A percentile compares a stretch with the other conserved stretches of the same genome.
These are phyloP conservation scores for Elasticomyces elasticus DNA, from an alignment of 495 filamentous ascomycete species.

Conservation along the genomic window DNA sequence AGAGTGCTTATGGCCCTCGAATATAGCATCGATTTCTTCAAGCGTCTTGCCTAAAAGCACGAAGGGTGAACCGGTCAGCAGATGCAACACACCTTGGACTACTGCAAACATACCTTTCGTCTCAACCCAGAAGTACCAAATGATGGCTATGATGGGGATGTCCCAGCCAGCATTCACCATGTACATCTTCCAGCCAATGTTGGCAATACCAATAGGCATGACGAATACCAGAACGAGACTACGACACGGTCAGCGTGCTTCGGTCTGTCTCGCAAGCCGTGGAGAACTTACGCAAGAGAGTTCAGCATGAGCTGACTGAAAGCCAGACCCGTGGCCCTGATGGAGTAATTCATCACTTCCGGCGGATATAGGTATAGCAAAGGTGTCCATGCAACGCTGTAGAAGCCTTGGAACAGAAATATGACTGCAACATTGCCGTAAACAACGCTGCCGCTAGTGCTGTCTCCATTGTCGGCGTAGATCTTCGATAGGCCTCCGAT, in stretches of 20 bases:
- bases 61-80: no score
- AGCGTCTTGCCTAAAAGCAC: slow-evolving; percentile 6
- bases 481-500: slow-evolving; percentile 42
- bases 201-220: slow-evolving; percentile 38
- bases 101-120: no score
- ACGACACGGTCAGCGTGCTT: slow-evolving; percentile 1
- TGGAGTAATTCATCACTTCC: slow-evolving; percentile 32
- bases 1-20: slow-evolving; percentile 38
- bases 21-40: slow-evolving; percentile 22
- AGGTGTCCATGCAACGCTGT: slow-evolving; percentile 35
- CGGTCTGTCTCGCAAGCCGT: background rate
- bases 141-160: slow-evolving; percentile 21
- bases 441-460: slow-evolving; percentile 29
- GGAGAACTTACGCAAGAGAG: slow-evolving; percentile 34
- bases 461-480: slow-evolving; percentile 31
- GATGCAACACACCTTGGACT: no score
- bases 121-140: slow-evolving; percentile 20
- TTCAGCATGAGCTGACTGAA: slow-evolving; percentile 32
- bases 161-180: slow-evolving; percentile 25
- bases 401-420: slow-evolving; percentile 43
- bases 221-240: slow-evolving; percentile 41
- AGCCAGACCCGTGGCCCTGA: slow-evolving; percentile 26
- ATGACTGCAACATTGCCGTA: slow-evolving; percentile 34
- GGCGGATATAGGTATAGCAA: slow-evolving; percentile 51
- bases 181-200: slow-evolving; percentile 28